Base-by-base conservation (phyloP, 176 grass and related monocot species). In the Melocanna baccifera region DNA sequence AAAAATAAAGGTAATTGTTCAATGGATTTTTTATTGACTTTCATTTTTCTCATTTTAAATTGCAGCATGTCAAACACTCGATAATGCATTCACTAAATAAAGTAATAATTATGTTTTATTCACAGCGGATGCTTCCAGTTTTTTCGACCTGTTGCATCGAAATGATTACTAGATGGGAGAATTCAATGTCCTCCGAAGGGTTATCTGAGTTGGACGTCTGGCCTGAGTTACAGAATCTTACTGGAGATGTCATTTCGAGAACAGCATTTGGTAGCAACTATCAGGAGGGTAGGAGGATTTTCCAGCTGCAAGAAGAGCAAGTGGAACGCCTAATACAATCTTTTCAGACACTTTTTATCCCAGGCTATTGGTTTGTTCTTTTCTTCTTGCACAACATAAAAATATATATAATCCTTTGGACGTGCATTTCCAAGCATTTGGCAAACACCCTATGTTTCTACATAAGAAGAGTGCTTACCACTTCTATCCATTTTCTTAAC, bases 181-280 rank as follows among this genome's bases (percentile, higher is more conserved):
- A 76, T 20, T 88, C 73, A 15, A 71, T 86, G 19, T 75, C 39
- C 36, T n/a, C 56, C 1, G 48, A 91, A 40, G 85, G 86, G 28
- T 79, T 57, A 62, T 89, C 78, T 41, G 92, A 94, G 87, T n/a
- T 94, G 25, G 90, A 97, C 63, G 29, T 92, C 41, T 92, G 86
- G 85, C 66, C 86, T 40, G 90, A 97, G 73, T 71, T 97, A 14
- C 86, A 89, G 62, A 92, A 88, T 80, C 85, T 97, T n/a, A 91
- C 86, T 0, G 92, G 88, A 76, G 92, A 94, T 85, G 90, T 90
- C 34, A 92, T 94, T 57, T 94, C 94, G n/a, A 82, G 77, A 47
- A 91, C 89, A 12, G 87, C 94, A 50, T 97, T 97, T 85, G 94
- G 94, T 47, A 87, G 92, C 90, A 92, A 71, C 85, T 94, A 87